Conservation (phyloP, 345 rosid species). For the Linum lewisii region DNA sequence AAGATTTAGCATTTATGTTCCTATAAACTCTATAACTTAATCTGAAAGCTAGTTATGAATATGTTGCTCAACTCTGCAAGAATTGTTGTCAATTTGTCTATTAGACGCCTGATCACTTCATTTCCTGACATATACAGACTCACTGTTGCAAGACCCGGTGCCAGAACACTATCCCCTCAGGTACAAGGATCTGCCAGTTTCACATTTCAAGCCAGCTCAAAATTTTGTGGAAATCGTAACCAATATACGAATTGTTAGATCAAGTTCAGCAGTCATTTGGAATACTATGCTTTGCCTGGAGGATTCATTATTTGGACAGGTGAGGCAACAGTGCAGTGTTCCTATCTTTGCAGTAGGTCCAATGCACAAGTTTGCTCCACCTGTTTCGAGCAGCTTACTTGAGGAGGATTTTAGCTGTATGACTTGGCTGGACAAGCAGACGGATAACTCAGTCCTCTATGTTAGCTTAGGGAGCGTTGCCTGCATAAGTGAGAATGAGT, state of each 20-base stretch:
- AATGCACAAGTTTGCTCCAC: conserved; percentile 1
- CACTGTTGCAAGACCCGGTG: background rate
- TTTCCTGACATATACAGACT: background rate
- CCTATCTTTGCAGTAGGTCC: background rate
- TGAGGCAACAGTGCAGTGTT: background rate
- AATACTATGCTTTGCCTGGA: background rate
- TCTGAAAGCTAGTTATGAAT: no score
- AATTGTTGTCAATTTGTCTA: no score
- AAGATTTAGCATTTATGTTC: no score
- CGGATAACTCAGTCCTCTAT: conserved; percentile 19
- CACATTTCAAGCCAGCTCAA: background rate
- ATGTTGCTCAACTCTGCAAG: no score
- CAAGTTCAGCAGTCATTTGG: conserved; percentile 4
- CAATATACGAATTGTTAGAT: background rate
- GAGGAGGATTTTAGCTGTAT: conserved; percentile 37
- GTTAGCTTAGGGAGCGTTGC: conserved; percentile 26
- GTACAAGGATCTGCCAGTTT: background rate
- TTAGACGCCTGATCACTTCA: no score
- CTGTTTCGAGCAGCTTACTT: conserved; percentile 20
- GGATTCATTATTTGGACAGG: background rate
- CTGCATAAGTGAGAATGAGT: conserved; percentile 5
- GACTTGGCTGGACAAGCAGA: conserved; percentile 34
- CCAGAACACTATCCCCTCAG: conserved; percentile 3
- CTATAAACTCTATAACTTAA: no score
- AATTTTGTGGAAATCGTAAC: background rate